Conservation (phyloP, 2,329 filamentous ascomycete genomes). For the Penicillium sp. region DNA sequence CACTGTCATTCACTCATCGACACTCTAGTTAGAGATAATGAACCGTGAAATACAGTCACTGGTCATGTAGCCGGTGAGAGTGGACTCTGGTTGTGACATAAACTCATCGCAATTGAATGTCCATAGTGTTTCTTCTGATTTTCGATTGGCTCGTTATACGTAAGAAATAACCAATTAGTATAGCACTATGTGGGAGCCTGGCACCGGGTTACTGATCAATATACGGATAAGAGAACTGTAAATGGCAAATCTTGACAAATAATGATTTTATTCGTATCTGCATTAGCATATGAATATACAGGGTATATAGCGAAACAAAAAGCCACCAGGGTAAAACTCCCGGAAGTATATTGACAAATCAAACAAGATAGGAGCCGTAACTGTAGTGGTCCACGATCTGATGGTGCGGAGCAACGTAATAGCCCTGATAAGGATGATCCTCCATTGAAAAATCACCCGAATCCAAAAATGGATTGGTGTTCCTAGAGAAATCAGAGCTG, state of each 20-base stretch:
- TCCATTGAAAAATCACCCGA: slow-evolving; percentile 74
- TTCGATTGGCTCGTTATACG: too few relatives aligned
- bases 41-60: too few relatives aligned
- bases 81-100: too few relatives aligned
- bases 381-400: slow-evolving; percentile 1
- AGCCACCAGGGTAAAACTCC: background rate
- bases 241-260: background rate
- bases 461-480: slow-evolving; percentile 69
- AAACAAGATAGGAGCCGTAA: slow-evolving; percentile 5
- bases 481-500: slow-evolving; percentile 44
- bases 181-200: too few relatives aligned
- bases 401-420: slow-evolving; percentile 69
- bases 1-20: too few relatives aligned
- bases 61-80: too few relatives aligned
- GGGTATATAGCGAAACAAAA: background rate
- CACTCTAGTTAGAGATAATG: too few relatives aligned
- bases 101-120: too few relatives aligned
- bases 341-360: background rate
- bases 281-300: background rate
- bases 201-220: background rate
- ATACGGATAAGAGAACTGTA: background rate
- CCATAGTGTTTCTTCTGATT: too few relatives aligned
- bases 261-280: background rate
- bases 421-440: slow-evolving; percentile 77
- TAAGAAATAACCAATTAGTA: too few relatives aligned